Evolutionary conservation across 306 rosid species (phyloP), one percentile per base, ranked within the genome.

Genomic region (Dalbergia oliveri): DNA sequence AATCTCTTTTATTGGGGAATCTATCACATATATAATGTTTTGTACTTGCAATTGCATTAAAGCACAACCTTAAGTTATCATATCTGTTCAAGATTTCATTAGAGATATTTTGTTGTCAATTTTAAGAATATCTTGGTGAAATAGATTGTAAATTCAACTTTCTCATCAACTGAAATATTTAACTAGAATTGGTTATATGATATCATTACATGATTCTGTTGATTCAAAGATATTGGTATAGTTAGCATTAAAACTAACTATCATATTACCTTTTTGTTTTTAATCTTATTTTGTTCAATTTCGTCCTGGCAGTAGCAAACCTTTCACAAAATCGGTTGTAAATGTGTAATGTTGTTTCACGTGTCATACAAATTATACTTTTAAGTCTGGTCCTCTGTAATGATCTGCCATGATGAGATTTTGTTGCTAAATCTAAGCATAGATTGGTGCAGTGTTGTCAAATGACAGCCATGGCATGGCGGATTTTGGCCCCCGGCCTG

Each of bases 381-480:
- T 51, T 8, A 33, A 50, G 62, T 70, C n/a, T 57, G 66, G 13
- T 26, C 37, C 66, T 72, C 26, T 49, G 18, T 33, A 58, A 68
- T 70, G 33, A 49, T 18, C 39, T 79, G 45, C 59, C 49, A 54
- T 49, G 37, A 56, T 64, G 53, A 44, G 71, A 65, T 64, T 66
- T 78, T 12, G 14, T 69, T 11, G 34, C 47, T 54, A 60, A 45
- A 69, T 54, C 13, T 58, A 5, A 64, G 19, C 4, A 15, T 62
- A 39, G 60, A 26, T 67, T 43, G 11, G 64, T 61, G 18, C n/a
- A n/a, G n/a, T n/a, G n/a, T n/a, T n/a, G n/a, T n/a, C n/a, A n/a
- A n/a, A n/a, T n/a, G n/a, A n/a, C n/a, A n/a, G n/a, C n/a, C n/a
- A n/a, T n/a, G n/a, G n/a, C n/a, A n/a, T n/a, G n/a, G n/a, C n/a